These are phyloP conservation scores for Alternaria brassicae DNA, from an alignment of 2,329 filamentous ascomycete species.

Conservation along the genomic window DNA sequence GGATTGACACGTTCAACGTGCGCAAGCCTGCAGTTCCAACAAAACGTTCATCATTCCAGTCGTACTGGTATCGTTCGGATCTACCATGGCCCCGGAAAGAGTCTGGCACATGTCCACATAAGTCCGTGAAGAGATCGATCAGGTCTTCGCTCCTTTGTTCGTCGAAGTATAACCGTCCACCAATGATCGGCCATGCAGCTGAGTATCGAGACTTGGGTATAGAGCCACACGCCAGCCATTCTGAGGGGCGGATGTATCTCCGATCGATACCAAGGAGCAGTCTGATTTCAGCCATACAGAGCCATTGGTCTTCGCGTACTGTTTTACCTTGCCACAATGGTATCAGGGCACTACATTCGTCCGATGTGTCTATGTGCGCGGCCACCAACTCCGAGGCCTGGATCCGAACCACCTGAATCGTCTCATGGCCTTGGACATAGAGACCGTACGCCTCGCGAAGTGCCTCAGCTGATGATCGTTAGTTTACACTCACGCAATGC, in stretches of 20 bases:
- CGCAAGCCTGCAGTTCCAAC: neutral
- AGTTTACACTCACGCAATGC: rapidly evolving
- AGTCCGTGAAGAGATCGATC: neutral
- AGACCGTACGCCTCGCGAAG: neutral
- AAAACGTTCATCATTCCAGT: constrained; percentile 2
- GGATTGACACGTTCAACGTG: neutral
- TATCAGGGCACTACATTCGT: neutral
- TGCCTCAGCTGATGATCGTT: neutral
- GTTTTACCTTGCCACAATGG: neutral
- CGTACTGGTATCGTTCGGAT: neutral
- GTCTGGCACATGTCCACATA: neutral
- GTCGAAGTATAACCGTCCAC: neutral
- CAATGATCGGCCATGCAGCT: constrained; percentile 3
- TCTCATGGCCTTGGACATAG: neutral
- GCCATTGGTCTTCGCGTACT: neutral
- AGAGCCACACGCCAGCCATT: constrained; percentile 7
- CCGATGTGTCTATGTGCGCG: neutral
- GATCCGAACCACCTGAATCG: neutral
- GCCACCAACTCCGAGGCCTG: neutral
- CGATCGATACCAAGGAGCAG: neutral
- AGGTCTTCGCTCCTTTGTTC: neutral
- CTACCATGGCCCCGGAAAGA: neutral
- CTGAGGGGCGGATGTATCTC: neutral
- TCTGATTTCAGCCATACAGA: neutral
- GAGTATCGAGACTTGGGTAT: neutral